Evolutionary conservation across 2,329 filamentous ascomycete species (phyloP).

Genomic region (Aureobasidium namibiae): DNA sequence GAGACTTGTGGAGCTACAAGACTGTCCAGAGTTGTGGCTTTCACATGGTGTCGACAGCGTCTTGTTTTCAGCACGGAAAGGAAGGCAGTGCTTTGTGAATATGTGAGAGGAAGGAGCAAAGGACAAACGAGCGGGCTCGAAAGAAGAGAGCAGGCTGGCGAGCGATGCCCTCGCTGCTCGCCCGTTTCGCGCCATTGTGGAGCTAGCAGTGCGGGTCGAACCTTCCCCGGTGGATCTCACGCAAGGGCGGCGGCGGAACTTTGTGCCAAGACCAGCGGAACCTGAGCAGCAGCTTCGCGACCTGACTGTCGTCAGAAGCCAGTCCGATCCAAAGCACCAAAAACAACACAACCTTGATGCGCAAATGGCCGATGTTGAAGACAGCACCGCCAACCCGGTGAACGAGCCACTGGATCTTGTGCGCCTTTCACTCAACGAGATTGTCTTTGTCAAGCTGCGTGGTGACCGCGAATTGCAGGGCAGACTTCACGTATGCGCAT

Average conservation of each 20-base stretch:
- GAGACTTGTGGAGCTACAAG: background rate
- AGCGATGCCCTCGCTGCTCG: background rate
- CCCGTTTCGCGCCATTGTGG: constrained; percentile 11
- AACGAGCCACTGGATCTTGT: constrained; percentile 94
- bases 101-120: background rate
- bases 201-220: constrained; percentile 8
- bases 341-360: constrained; percentile 5
- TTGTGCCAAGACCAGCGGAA: no score
- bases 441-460: constrained; percentile 93
- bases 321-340: background rate
- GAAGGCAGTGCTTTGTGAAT: background rate
- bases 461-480: constrained; percentile 94
- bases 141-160: background rate
- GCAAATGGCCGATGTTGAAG: constrained; percentile 73
- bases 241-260: background rate
- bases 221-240: constrained; percentile 1
- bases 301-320: background rate
- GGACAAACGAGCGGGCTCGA: background rate
- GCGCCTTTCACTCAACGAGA: constrained; percentile 85
- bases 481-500: constrained; percentile 65
- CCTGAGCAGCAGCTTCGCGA: background rate
- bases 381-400: constrained; percentile 51
- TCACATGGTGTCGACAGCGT: background rate
- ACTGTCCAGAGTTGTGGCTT: background rate
- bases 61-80: background rate